Percentiles rank a stretch among this genome's conserved stretches.
These are phyloP conservation scores for Alternaria sp. DNA, from an alignment of 2,329 filamentous ascomycete genomes.

Conservation along the genomic window DNA sequence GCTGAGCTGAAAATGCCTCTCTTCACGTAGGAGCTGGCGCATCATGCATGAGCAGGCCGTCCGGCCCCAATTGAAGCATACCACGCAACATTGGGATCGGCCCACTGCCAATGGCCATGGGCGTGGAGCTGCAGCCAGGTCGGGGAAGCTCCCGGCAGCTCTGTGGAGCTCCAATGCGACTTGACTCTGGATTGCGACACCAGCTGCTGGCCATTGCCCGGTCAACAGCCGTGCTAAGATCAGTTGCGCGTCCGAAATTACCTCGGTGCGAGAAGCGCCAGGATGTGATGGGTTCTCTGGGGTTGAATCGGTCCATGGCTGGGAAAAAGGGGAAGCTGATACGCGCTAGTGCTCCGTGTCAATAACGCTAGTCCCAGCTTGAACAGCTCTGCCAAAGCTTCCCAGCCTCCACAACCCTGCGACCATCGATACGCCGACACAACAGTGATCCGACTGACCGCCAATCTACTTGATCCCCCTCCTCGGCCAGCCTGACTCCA, in stretches of 20 bases:
- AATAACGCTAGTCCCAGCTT: slow-evolving; percentile 29
- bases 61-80: slow-evolving; percentile 40
- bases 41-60: slow-evolving; percentile 26
- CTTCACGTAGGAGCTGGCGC: slow-evolving; percentile 29
- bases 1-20: slow-evolving; percentile 42
- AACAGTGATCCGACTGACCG: slow-evolving; percentile 36
- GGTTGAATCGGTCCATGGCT: slow-evolving; percentile 4
- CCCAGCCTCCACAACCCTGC: slow-evolving; percentile 28
- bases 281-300: slow-evolving; percentile 5
- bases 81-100: slow-evolving; percentile 36
- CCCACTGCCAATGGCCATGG: slow-evolving; percentile 24
- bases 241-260: slow-evolving; percentile 26
- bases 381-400: slow-evolving; percentile 30
- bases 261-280: slow-evolving; percentile 32
- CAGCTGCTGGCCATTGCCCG: slow-evolving; percentile 23
- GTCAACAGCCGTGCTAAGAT: slow-evolving; percentile 33
- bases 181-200: slow-evolving; percentile 14
- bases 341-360: slow-evolving; percentile 30
- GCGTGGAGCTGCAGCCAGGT: slow-evolving; percentile 22
- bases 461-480: slow-evolving; percentile 46
- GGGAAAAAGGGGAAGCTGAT: slow-evolving; percentile 31
- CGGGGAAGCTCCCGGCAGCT: slow-evolving; percentile 25
- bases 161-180: slow-evolving; percentile 17
- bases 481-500: slow-evolving; percentile 38
- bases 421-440: slow-evolving; percentile 31